A percentile compares a stretch with the other conserved stretches of the same genome.
These are phyloP conservation scores for Saturnispora kantuleensis DNA, from an alignment of 805 yeast species.

Conservation along the genomic window DNA sequence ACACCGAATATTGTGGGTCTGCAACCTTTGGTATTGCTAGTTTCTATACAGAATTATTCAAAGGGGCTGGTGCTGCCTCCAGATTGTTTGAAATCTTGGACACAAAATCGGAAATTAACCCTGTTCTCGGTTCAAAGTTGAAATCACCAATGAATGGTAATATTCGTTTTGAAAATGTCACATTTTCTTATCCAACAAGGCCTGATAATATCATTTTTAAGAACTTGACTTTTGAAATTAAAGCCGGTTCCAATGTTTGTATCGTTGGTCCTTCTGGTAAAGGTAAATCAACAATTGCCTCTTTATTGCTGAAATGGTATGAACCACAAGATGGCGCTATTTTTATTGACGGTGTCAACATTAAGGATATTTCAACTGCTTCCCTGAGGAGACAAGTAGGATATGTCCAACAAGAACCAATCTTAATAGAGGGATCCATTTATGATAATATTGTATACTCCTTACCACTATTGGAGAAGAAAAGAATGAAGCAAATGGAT, in stretches of 20 bases:
- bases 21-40: conserved; percentile 87
- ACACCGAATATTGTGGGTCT: conserved; percentile 87
- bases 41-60: conserved; percentile 90
- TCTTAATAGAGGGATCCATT: conserved; percentile 77
- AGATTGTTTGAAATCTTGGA: conserved; percentile 83
- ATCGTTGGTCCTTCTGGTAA: conserved; percentile 95
- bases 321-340: conserved; percentile 68
- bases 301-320: conserved; percentile 71
- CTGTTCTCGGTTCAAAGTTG: conserved; percentile 50
- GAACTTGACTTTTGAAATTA: conserved; percentile 51
- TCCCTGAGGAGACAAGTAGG: conserved; percentile 68
- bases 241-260: conserved; percentile 81
- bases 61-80: conserved; percentile 94
- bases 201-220: conserved; percentile 60
- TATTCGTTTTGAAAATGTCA: conserved; percentile 57
- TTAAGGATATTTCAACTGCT: conserved; percentile 63
- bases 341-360: conserved; percentile 54
- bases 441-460: conserved; percentile 85
- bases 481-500: conserved; percentile 51
- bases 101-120: conserved; percentile 61
- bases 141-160: conserved; percentile 34
- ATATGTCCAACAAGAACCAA: conserved; percentile 88
- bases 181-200: conserved; percentile 80
- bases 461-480: conserved; percentile 28
- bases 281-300: conserved; percentile 86